Percentiles rank a stretch among this genome's conserved stretches.
Evolutionary conservation across 2,329 filamentous ascomycete species (phyloP).

Genomic region (Pseudocercospora macadamiae): DNA sequence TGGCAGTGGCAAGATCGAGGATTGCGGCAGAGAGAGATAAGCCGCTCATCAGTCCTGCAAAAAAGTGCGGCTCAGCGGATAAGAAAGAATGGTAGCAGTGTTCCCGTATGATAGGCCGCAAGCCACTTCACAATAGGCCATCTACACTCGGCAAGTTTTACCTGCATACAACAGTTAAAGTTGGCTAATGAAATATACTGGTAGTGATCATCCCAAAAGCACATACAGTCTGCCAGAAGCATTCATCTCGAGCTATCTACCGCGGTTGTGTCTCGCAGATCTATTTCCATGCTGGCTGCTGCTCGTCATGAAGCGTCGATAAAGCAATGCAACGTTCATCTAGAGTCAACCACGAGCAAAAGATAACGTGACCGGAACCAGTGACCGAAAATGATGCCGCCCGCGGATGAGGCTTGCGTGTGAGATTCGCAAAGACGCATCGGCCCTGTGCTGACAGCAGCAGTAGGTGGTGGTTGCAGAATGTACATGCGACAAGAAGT

Average conservation of each 20-base stretch:
- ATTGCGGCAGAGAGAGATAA: neutral
- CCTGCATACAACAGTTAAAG: neutral
- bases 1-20: neutral
- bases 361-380: neutral
- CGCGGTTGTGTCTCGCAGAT: neutral
- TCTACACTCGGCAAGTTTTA: neutral
- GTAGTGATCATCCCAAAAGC: neutral
- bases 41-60: neutral
- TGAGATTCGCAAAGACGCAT: neutral
- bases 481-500: neutral
- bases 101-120: neutral
- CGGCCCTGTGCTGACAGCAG: neutral
- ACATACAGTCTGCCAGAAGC: neutral
- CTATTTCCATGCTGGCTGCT: neutral
- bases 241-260: neutral
- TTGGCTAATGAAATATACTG: neutral
- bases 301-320: neutral
- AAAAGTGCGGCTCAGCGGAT: neutral
- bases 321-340: neutral
- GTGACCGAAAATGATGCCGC: neutral
- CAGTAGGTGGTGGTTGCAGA: neutral
- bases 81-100: neutral
- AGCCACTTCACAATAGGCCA: neutral
- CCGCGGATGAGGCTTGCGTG: neutral
- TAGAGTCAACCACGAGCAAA: neutral